Evolutionary conservation across 2,329 filamentous ascomycete genomes (phyloP), one percentile per base, ranked within the genome.

Genomic region (Aureobasidium sp.): DNA sequence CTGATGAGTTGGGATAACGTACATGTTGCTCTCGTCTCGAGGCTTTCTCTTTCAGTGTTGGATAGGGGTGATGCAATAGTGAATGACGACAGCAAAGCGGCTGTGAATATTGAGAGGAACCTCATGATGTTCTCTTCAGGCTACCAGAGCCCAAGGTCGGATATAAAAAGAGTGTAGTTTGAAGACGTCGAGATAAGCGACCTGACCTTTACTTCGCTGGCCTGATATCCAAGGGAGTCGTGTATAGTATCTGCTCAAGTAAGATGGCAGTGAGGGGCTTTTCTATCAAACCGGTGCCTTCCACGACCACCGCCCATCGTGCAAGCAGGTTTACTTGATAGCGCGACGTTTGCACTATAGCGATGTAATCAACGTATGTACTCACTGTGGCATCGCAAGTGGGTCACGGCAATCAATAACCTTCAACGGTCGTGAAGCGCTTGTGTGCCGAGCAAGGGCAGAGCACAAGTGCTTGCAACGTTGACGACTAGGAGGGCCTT

Each of bases 101-200:
- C 34, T n/a, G 55, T 59, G 44, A 59, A 7, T 16, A 59, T 16
- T 9, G 55, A 59, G 21, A 59, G 25, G 44, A 59, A 49, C 15
- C 39, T 32, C 55, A 59, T 59, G 13, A 3, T 59, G 54, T 30
- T 59, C 10, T 59, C n/a, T 47, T 47, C 16, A 59, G 15, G 55
- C 55, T 49, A 39, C 55, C 55, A 29, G 55, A 59, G 55, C 42
- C 34, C 25, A 41, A 49, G 55, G 55, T 57, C 21, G 53, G 53
- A 47, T 25, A n/a, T 2, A 42, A 54, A 21, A 54, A 30, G 37
- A 54, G 29, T 25, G 52, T 54, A 32, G 27, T 5, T 30, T 42
- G 25, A 21, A 21, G 25, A 30, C 27, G 9, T 42, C 10, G n/a
- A 32, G 4, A 25, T 21, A n/a, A n/a, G 16, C 37, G n/a, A 15